phyloP scores from a whole-genome alignment of 805 yeast genomes.

The Candida patagonica region DNA sequence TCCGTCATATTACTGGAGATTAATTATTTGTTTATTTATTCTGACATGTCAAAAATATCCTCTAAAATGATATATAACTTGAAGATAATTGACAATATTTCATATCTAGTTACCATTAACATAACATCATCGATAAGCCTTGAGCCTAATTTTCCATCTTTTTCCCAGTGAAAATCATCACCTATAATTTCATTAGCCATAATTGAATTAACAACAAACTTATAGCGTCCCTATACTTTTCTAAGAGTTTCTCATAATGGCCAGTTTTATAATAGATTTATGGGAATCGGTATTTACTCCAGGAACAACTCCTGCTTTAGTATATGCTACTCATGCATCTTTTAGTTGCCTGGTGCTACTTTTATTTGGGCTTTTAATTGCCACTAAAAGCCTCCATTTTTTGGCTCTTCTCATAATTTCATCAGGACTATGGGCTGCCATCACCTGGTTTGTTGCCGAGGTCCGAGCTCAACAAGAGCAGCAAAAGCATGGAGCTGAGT shows the following conservation, averaged over 20 bases:
- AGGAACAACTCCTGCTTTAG: constrained; percentile 82
- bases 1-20: too few relatives aligned
- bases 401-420: constrained; percentile 48
- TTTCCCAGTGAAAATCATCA: too few relatives aligned
- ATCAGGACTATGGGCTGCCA: constrained; percentile 59
- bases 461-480: constrained; percentile 30
- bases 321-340: constrained; percentile 82
- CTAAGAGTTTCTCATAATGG: not conserved
- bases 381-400: constrained; percentile 59
- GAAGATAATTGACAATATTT: too few relatives aligned
- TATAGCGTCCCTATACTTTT: too few relatives aligned
- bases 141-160: too few relatives aligned
- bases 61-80: too few relatives aligned
- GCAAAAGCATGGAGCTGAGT: constrained; percentile 1
- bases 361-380: constrained; percentile 47
- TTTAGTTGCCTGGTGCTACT: constrained; percentile 56
- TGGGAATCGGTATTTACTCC: constrained; percentile 92
- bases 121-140: too few relatives aligned
- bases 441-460: constrained; percentile 83
- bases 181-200: too few relatives aligned
- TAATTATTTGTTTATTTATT: too few relatives aligned
- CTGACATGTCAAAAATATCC: too few relatives aligned
- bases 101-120: too few relatives aligned
- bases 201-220: too few relatives aligned
- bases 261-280: constrained; percentile 43